Percentiles rank a stretch among this genome's conserved stretches.
These are phyloP conservation scores for Nemania sp. DNA, from an alignment of 2,329 filamentous ascomycete species.

Conservation along the genomic window DNA sequence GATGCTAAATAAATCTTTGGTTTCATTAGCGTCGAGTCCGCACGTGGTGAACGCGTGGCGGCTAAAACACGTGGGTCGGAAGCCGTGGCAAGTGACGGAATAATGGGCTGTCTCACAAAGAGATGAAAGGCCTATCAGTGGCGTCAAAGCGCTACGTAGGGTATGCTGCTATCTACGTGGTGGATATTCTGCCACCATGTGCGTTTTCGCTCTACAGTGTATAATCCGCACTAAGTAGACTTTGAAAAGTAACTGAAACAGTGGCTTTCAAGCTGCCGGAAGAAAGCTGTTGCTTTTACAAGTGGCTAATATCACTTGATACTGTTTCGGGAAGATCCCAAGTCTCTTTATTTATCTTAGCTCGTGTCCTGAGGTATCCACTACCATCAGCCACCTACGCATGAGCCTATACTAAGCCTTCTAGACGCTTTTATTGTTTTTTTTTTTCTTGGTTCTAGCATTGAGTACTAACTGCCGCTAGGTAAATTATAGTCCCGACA, in stretches of 20 bases:
- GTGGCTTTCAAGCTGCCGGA: slow-evolving; percentile 1
- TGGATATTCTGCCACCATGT: background rate
- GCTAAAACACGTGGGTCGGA: slow-evolving; percentile 32
- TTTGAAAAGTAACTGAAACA: slow-evolving; percentile 7
- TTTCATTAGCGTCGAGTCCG: slow-evolving; percentile 24
- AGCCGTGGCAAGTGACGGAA: slow-evolving; percentile 21
- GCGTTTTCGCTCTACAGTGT: background rate
- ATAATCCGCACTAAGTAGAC: background rate
- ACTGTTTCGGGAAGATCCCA: slow-evolving; percentile 3
- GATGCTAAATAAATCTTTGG: slow-evolving; percentile 10
- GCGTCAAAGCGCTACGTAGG: slow-evolving; percentile 3
- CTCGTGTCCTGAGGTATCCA: background rate
- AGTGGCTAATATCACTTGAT: background rate
- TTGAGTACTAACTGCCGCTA: background rate
- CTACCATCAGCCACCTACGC: background rate
- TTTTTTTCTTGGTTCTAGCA: background rate
- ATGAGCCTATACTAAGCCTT: slow-evolving; percentile 9
- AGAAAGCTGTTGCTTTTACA: slow-evolving; percentile 1
- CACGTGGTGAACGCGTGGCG: slow-evolving; percentile 38
- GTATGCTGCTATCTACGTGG: background rate
- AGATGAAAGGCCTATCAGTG: slow-evolving; percentile 30
- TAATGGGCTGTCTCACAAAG: slow-evolving; percentile 25
- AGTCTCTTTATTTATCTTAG: background rate
- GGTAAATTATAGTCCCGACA: slow-evolving; percentile 1
- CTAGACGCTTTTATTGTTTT: background rate